Evolutionary conservation across 352 stramenopile genomes (phyloP).

Genomic region (Phytophthora pseudosyringae): DNA sequence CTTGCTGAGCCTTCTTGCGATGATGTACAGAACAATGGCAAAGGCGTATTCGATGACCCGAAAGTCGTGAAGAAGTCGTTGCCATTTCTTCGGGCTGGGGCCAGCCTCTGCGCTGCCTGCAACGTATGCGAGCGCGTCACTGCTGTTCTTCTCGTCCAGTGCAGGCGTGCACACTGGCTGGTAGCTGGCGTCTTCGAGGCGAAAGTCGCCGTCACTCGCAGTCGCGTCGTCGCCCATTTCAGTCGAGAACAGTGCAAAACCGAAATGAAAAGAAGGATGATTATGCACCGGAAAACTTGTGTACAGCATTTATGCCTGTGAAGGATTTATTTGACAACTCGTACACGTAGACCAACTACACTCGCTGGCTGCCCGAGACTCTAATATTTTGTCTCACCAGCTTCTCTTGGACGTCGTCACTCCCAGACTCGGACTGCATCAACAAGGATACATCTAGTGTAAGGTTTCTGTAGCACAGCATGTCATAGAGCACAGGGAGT

Average conservation of each 20-base stretch:
- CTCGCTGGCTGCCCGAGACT: constrained; percentile 23
- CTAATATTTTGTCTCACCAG: constrained; percentile 14
- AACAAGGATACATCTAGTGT: background rate
- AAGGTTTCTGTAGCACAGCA: constrained; percentile 2
- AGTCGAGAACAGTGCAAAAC: constrained; percentile 9
- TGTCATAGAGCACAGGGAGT: background rate
- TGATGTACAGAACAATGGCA: constrained; percentile 35
- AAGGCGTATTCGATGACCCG: constrained; percentile 38
- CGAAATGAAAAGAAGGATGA: constrained; percentile 11
- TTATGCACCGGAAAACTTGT: constrained; percentile 8
- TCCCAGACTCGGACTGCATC: constrained; percentile 14
- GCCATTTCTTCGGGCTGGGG: constrained; percentile 17
- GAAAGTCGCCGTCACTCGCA: background rate
- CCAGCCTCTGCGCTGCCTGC: background rate
- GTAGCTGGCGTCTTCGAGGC: constrained; percentile 20
- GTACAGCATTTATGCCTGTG: background rate
- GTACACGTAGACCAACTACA: constrained; percentile 18
- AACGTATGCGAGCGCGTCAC: constrained; percentile 1
- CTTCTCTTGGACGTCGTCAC: constrained; percentile 19
- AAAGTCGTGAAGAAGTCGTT: constrained; percentile 24
- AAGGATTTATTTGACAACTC: constrained; percentile 2
- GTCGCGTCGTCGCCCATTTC: constrained; percentile 18
- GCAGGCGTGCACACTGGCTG: constrained; percentile 18
- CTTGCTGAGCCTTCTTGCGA: constrained; percentile 29
- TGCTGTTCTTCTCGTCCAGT: constrained; percentile 12